Percentiles rank a stretch among this genome's conserved stretches.
These are phyloP conservation scores for Penicillium goetzii DNA, from an alignment of 495 filamentous ascomycete genomes.

Conservation along the genomic window DNA sequence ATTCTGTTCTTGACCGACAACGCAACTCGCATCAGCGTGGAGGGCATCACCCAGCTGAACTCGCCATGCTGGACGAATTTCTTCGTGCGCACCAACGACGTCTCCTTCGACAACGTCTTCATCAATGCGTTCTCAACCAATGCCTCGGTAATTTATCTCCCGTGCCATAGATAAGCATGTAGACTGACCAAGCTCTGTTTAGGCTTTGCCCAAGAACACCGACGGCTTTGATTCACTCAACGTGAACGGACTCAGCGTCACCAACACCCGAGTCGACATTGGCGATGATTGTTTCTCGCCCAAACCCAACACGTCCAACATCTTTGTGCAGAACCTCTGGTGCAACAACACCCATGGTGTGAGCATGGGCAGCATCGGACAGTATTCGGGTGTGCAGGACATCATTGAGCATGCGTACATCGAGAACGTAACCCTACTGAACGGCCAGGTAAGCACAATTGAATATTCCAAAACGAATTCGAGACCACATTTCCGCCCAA, in stretches of 20 bases:
- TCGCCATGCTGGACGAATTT: constrained; percentile 65
- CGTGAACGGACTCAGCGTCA: constrained; percentile 51
- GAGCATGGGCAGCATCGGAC: constrained; percentile 61
- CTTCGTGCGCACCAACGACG: constrained; percentile 55
- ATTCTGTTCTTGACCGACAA: constrained; percentile 62
- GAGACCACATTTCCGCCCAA: too few relatives aligned
- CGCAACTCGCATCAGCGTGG: constrained; percentile 55
- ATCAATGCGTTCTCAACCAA: constrained; percentile 60
- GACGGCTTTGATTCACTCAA: constrained; percentile 63
- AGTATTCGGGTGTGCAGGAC: constrained; percentile 56
- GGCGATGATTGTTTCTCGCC: constrained; percentile 65
- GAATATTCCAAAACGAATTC: background rate
- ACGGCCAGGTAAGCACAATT: constrained; percentile 42
- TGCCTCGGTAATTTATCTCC: constrained; percentile 36
- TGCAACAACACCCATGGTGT: constrained; percentile 63
- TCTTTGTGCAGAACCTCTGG: constrained; percentile 60
- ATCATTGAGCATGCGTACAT: constrained; percentile 58
- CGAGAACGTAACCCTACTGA: constrained; percentile 59
- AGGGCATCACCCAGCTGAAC: constrained; percentile 59
- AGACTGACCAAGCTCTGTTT: background rate
- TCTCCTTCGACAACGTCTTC: constrained; percentile 55
- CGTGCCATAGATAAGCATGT: background rate
- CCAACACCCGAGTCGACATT: constrained; percentile 54
- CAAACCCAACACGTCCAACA: constrained; percentile 61
- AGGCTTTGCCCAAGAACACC: constrained; percentile 57